Percentiles rank a stretch among this genome's conserved stretches.
Conservation (phyloP, 805 yeast species). For the Candida xyloterini region DNA sequence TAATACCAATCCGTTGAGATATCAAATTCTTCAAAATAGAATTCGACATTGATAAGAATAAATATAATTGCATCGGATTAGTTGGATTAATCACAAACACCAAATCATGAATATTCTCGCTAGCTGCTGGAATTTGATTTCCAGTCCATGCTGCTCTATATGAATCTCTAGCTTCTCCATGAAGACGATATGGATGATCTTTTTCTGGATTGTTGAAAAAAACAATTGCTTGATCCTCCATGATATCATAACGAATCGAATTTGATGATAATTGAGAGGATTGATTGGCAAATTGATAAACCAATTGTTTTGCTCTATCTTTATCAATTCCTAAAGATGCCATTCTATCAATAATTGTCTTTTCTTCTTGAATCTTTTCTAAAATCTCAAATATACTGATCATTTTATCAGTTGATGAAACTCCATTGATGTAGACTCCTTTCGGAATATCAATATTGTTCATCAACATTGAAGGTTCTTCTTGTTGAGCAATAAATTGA, state of each 20-base stretch:
- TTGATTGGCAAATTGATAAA: constrained; percentile 38
- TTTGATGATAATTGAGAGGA: constrained; percentile 17
- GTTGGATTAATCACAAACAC: constrained; percentile 67
- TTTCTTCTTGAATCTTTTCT: constrained; percentile 38
- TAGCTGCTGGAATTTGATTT: constrained; percentile 66
- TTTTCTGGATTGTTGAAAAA: constrained; percentile 76
- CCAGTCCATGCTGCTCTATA: constrained; percentile 44
- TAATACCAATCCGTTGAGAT: constrained; percentile 78
- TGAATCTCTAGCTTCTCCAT: constrained; percentile 42
- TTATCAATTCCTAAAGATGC: constrained; percentile 18
- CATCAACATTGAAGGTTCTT: constrained; percentile 7
- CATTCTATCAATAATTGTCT: constrained; percentile 16
- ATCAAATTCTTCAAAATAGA: constrained; percentile 53
- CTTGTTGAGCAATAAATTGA: constrained; percentile 33
- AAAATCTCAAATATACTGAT: constrained; percentile 43
- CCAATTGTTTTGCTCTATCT: constrained; percentile 36
- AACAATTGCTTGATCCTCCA: constrained; percentile 38
- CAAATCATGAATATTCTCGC: constrained; percentile 72
- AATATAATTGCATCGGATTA: constrained; percentile 47
- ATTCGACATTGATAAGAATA: constrained; percentile 47
- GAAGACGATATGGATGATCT: constrained; percentile 52
- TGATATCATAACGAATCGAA: neutral
- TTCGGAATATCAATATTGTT: constrained; percentile 20
- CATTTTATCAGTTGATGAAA: constrained; percentile 46
- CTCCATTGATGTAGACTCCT: constrained; percentile 71